Evolutionary conservation across 176 grass and related monocot genomes (phyloP), one percentile per base, ranked within the genome.

Genomic region (Carex scoparia): DNA sequence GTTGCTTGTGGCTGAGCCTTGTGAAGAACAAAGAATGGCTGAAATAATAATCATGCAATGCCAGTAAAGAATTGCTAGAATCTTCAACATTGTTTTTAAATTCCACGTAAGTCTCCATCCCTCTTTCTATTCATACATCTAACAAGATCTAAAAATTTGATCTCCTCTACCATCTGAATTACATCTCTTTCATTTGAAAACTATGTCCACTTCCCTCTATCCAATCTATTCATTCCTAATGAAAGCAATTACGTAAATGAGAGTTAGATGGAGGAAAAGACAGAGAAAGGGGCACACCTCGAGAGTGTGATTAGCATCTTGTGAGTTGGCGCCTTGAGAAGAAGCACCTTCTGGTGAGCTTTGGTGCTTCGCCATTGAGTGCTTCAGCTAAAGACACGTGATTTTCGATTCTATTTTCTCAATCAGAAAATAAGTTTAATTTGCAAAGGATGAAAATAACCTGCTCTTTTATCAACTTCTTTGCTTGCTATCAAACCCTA

Each of bases 21-120:
- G 80, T 89, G 94, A 18, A 94, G 89, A 66, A 97, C 87, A 65
- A 93, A 91, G 69, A 93, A 93, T 40, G 94, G 92, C 92, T 97
- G 88, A 42, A 77, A 80, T 55, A 85, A 81, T 63, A 48, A 65
- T 30, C 44, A 33, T 48, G 0, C 51, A 82, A 84, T 19, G 19
- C 23, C 54, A 33, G 64, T 65, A 8, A 83, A 10, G n/a, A 83
- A 32, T 69, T 53, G 13, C 44, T 65, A 15, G 12, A 19, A 14
- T 9, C 12, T 70, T 8, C 6, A 7, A 70, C 5, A 10, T n/a
- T 69, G 11, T 35, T 68, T 68, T 32, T 2, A 1, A 37, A 79
- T 54, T 59, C 10, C 33, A 15, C 3, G 12, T 31, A 66, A 10
- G 58, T 61, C 42, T n/a, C 18, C 11, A 35, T 58, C 55, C 42